These are phyloP conservation scores for Colletotrichum tropicicola DNA, from an alignment of 2,329 filamentous ascomycete genomes.

Conservation along the genomic window DNA sequence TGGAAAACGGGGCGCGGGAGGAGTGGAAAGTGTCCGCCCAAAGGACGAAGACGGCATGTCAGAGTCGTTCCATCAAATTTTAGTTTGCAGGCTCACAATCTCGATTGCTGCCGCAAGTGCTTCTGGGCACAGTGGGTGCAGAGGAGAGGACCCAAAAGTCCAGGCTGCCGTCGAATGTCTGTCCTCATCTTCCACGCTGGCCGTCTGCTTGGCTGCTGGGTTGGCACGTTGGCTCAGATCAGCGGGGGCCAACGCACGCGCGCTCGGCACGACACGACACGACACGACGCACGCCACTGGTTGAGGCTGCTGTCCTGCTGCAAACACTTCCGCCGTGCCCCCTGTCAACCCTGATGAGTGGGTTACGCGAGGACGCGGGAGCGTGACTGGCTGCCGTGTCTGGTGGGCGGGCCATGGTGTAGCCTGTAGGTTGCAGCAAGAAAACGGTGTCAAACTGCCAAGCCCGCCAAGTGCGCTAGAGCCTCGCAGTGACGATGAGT, in stretches of 20 bases:
- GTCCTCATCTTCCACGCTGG: too few species aligned
- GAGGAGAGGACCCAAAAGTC: too few species aligned
- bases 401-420: too few species aligned
- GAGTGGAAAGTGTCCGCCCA: constrained; percentile 15
- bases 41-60: background rate
- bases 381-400: constrained; percentile 10
- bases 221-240: constrained; percentile 19
- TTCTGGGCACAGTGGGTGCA: background rate
- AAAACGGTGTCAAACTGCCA: constrained; percentile 25
- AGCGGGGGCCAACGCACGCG: constrained; percentile 1
- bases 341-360: background rate
- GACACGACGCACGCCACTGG: constrained; percentile 8
- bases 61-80: constrained; percentile 17
- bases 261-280: constrained; percentile 1
- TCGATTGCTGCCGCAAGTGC: constrained; percentile 16
- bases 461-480: constrained; percentile 24
- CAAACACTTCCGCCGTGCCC: constrained; percentile 13
- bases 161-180: too few species aligned
- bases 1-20: constrained; percentile 12
- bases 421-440: background rate
- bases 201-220: constrained; percentile 5
- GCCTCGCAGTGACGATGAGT: constrained; percentile 10
- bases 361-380: constrained; percentile 15
- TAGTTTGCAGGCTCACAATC: constrained; percentile 16
- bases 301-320: constrained; percentile 7